Evolutionary conservation across 805 yeast species (phyloP).

Genomic region (baker's yeast (Saccharomyces cerevisiae)): DNA sequence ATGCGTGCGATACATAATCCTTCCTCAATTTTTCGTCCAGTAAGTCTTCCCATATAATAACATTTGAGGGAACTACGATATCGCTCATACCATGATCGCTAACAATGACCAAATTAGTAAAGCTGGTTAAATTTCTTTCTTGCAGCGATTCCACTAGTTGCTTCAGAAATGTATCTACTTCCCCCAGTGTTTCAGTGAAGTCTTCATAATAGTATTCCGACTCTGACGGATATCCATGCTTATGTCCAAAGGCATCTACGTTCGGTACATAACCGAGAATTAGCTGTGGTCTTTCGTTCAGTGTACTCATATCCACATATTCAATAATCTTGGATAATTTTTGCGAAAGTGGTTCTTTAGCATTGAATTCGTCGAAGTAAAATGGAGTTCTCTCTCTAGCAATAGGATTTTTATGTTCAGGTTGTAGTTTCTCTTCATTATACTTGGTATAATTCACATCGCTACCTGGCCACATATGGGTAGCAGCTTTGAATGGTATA

Average conservation of each 20-base stretch:
- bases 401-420: slow-evolving; percentile 20
- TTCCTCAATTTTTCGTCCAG: slow-evolving; percentile 35
- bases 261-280: slow-evolving; percentile 73
- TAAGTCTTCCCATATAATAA: slow-evolving; percentile 53
- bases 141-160: slow-evolving; percentile 40
- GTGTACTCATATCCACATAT: slow-evolving; percentile 53
- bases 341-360: slow-evolving; percentile 44
- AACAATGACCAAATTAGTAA: slow-evolving; percentile 68
- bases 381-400: slow-evolving; percentile 39
- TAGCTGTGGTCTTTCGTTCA: slow-evolving; percentile 60
- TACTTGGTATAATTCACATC: slow-evolving; percentile 43
- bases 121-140: slow-evolving; percentile 48
- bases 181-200: slow-evolving; percentile 26
- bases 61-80: slow-evolving; percentile 45
- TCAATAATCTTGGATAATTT: slow-evolving; percentile 52
- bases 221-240: slow-evolving; percentile 57
- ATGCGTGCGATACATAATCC: slow-evolving; percentile 8
- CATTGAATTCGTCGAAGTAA: slow-evolving; percentile 54
- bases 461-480: slow-evolving; percentile 97
- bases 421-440: background rate
- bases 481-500: slow-evolving; percentile 23
- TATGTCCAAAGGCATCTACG: slow-evolving; percentile 72
- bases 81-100: slow-evolving; percentile 96
- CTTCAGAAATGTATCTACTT: slow-evolving; percentile 61
- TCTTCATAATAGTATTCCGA: slow-evolving; percentile 20